These are phyloP conservation scores for Penicillium nordicum DNA, from an alignment of 2,329 filamentous ascomycete genomes.

Conservation along the genomic window DNA sequence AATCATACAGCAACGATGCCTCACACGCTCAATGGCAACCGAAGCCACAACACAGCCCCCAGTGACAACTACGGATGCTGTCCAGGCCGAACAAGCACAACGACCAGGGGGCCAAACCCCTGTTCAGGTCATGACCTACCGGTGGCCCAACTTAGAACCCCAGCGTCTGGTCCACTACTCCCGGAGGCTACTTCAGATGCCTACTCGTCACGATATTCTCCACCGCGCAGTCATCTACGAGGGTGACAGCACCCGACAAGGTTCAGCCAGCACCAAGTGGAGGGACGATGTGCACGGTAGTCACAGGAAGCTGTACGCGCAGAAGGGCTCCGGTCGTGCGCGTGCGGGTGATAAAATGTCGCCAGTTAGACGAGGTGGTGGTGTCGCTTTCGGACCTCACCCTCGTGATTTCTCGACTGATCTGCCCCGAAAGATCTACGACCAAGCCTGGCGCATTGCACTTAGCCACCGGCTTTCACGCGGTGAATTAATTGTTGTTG, in stretches of 20 bases:
- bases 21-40: slow-evolving; percentile 50
- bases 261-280: slow-evolving; percentile 79
- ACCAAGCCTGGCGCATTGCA: slow-evolving; percentile 90
- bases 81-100: background rate
- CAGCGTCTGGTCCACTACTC: slow-evolving; percentile 73
- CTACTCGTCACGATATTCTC: slow-evolving; percentile 84
- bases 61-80: background rate
- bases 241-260: slow-evolving; percentile 81
- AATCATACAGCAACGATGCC: slow-evolving; percentile 41
- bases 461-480: slow-evolving; percentile 85
- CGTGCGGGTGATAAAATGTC: slow-evolving; percentile 78
- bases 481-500: slow-evolving; percentile 82
- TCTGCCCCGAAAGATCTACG: slow-evolving; percentile 85
- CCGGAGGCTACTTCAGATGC: slow-evolving; percentile 77
- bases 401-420: slow-evolving; percentile 85
- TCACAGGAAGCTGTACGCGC: slow-evolving; percentile 72
- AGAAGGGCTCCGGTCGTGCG: slow-evolving; percentile 81
- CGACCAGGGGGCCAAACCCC: slow-evolving; percentile 43
- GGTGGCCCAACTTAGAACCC: slow-evolving; percentile 86
- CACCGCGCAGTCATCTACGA: slow-evolving; percentile 92
- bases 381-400: slow-evolving; percentile 84
- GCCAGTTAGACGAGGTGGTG: slow-evolving; percentile 78
- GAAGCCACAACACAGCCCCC: slow-evolving; percentile 35
- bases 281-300: slow-evolving; percentile 81
- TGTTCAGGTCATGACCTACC: slow-evolving; percentile 81